phyloP scores from a whole-genome alignment of 306 rosid genomes.

The Rosa rugosa region DNA sequence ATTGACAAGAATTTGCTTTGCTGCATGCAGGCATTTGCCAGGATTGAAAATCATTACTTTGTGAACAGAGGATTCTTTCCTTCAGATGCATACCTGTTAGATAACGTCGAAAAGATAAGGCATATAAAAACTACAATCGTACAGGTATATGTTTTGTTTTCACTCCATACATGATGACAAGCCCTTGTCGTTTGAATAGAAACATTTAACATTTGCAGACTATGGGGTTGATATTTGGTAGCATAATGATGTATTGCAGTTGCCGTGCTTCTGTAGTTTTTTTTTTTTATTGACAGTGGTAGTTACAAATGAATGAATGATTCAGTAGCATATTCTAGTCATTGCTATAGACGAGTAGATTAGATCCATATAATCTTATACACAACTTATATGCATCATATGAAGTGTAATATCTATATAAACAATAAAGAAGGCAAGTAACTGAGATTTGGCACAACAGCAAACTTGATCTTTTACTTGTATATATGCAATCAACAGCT shows the following conservation, averaged over 20 bases:
- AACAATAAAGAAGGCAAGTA: not conserved
- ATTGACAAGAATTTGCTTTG: conserved; percentile 9
- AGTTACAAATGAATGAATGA: not conserved
- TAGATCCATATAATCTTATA: not conserved
- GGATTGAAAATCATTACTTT: conserved; percentile 96
- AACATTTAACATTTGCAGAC: not conserved
- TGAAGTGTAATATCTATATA: not conserved
- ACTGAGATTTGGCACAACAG: not conserved
- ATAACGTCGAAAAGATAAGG: conserved; percentile 72
- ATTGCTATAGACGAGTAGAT: not conserved
- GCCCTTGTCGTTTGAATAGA: not conserved
- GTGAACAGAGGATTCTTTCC: conserved; percentile 82
- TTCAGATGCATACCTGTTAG: conserved; percentile 78
- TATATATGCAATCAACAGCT: not conserved
- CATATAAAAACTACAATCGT: conserved; percentile 77
- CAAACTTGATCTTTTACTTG: not conserved
- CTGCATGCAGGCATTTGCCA: conserved; percentile 83
- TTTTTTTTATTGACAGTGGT: not conserved
- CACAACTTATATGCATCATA: not conserved
- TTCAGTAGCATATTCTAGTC: not conserved
- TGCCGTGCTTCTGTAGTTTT: not conserved
- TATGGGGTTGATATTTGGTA: not conserved
- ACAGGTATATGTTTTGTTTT: conserved; percentile 53
- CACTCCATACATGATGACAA: not conserved
- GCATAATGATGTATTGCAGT: not conserved